These are phyloP conservation scores for Monascus purpureus DNA, from an alignment of 495 filamentous ascomycete genomes.

Conservation along the genomic window DNA sequence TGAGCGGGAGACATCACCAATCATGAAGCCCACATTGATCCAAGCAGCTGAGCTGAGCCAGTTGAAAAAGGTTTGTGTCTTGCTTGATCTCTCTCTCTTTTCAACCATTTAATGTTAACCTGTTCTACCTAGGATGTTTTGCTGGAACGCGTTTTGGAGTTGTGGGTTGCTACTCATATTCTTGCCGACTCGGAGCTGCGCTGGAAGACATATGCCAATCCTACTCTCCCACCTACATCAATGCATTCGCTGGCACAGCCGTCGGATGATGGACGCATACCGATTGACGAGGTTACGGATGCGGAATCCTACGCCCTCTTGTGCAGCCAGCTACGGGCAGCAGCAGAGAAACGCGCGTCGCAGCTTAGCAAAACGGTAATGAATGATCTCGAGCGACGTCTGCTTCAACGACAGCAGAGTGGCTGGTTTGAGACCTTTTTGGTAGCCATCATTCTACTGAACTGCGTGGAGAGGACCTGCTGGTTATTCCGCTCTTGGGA, in stretches of 20 bases:
- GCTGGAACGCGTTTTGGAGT: constrained; percentile 51
- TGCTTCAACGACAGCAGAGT: constrained; percentile 58
- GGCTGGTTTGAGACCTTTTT: constrained; percentile 65
- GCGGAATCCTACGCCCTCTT: constrained; percentile 38
- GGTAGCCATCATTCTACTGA: constrained; percentile 57
- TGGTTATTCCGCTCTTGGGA: constrained; percentile 71
- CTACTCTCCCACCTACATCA: constrained; percentile 29
- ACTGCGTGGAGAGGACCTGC: constrained; percentile 70
- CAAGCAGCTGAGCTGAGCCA: constrained; percentile 41
- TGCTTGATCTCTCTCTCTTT: background rate
- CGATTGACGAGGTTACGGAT: constrained; percentile 30
- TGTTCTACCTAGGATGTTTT: constrained; percentile 34
- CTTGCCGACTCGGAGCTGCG: constrained; percentile 50
- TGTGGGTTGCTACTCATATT: constrained; percentile 66
- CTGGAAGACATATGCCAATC: constrained; percentile 49
- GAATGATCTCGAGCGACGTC: constrained; percentile 57
- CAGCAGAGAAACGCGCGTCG: constrained; percentile 57
- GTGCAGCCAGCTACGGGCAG: constrained; percentile 57
- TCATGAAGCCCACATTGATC: constrained; percentile 52
- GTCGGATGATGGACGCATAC: constrained; percentile 29
- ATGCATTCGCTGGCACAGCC: constrained; percentile 25
- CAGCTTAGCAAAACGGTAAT: constrained; percentile 52
- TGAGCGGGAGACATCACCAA: constrained; percentile 48
- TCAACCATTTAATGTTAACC: constrained; percentile 2
- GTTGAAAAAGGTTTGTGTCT: constrained; percentile 16